A percentile compares a stretch with the other conserved stretches of the same genome.
Evolutionary conservation across 306 rosid species (phyloP).

Genomic region (Adenanthera pavonina): DNA sequence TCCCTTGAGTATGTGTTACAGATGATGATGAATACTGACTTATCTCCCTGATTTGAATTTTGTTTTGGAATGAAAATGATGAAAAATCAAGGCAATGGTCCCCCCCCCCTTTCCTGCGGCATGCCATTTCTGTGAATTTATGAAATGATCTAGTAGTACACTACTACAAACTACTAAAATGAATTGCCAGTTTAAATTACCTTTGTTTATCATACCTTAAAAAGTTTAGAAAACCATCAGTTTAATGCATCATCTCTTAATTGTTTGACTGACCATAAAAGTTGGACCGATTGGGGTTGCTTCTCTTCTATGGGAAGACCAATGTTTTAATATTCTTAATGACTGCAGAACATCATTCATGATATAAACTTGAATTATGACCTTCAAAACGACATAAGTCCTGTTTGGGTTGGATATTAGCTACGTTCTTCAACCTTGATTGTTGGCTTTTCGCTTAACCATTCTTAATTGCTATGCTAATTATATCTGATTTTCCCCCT

Average conservation of each 20-base stretch:
- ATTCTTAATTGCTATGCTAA: conserved; percentile 9
- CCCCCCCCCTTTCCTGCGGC: no score
- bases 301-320: not conserved
- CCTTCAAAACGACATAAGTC: not conserved
- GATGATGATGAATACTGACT: conserved; percentile 17
- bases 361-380: not conserved
- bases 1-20: not conserved
- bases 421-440: conserved; percentile 1
- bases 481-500: conserved; percentile 9
- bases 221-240: not conserved
- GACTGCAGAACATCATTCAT: not conserved
- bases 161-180: not conserved
- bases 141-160: not conserved
- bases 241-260: not conserved
- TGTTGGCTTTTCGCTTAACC: not conserved
- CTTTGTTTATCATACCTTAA: not conserved
- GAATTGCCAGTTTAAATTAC: not conserved
- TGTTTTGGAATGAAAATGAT: conserved; percentile 23
- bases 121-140: not conserved
- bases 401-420: not conserved
- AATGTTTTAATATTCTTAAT: not conserved
- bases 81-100: not conserved
- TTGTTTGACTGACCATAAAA: not conserved
- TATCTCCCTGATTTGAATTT: not conserved
- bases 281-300: not conserved